A percentile compares a stretch with the other conserved stretches of the same genome.
Conservation (phyloP, 2,329 filamentous ascomycete genomes). For the Aspergillus sp. region DNA sequence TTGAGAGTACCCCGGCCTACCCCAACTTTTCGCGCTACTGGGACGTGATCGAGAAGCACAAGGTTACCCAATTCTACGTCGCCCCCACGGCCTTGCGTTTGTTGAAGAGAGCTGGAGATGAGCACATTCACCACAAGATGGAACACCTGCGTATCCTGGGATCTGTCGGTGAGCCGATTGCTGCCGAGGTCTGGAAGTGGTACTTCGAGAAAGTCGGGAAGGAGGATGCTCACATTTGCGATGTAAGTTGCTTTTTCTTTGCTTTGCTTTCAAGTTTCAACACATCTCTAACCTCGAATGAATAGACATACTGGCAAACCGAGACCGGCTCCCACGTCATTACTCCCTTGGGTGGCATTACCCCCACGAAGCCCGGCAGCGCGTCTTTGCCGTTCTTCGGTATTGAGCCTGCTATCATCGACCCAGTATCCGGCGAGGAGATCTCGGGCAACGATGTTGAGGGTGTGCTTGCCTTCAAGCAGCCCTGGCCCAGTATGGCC, state of each 20-base stretch:
- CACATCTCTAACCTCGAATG: background rate
- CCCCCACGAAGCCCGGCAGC: constrained; percentile 93
- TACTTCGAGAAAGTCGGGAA: constrained; percentile 95
- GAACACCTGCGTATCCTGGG: constrained; percentile 85
- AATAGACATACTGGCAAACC: constrained; percentile 98
- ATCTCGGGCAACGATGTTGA: constrained; percentile 95
- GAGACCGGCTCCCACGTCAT: constrained; percentile 98
- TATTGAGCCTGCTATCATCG: constrained; percentile 95
- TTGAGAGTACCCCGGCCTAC: constrained; percentile 96
- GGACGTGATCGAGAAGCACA: constrained; percentile 95
- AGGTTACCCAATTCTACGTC: constrained; percentile 97
- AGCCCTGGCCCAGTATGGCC: constrained; percentile 97
- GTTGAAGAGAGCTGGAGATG: constrained; percentile 90
- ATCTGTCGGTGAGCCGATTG: constrained; percentile 96
- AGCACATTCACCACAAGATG: constrained; percentile 89
- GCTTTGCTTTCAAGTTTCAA: background rate
- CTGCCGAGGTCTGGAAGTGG: constrained; percentile 99
- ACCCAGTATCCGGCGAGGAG: constrained; percentile 91
- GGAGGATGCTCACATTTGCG: constrained; percentile 88
- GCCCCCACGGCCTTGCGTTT: constrained; percentile 90
- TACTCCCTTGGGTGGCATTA: constrained; percentile 86
- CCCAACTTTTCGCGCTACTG: constrained; percentile 98
- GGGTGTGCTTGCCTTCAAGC: constrained; percentile 94
- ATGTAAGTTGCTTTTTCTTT: constrained; percentile 63
- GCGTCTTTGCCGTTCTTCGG: constrained; percentile 97